Conservation (phyloP, 805 yeast genomes). For the Nakazawaea ernobii region DNA sequence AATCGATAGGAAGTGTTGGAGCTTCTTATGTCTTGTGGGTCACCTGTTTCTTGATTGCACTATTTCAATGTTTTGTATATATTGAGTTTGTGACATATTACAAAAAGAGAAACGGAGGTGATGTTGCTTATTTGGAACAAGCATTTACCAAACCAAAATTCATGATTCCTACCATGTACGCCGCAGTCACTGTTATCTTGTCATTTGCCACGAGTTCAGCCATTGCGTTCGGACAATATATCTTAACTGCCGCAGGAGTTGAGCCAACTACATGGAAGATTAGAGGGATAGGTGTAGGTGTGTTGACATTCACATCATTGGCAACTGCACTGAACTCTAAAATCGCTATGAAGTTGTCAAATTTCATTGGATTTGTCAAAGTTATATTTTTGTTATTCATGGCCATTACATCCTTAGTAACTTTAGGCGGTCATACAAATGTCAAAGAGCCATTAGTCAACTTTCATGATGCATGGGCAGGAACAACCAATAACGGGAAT, state of each 20-base stretch:
- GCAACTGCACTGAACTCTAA: slow-evolving; percentile 23
- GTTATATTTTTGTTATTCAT: slow-evolving; percentile 28
- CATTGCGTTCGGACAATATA: slow-evolving; percentile 30
- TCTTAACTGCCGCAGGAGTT: slow-evolving; percentile 27
- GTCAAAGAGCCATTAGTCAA: slow-evolving; percentile 28
- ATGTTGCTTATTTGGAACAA: slow-evolving; percentile 33
- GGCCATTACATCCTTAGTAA: slow-evolving; percentile 29
- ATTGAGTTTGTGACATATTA: slow-evolving; percentile 37
- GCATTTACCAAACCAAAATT: slow-evolving; percentile 30
- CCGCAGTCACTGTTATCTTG: slow-evolving; percentile 32
- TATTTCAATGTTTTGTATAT: slow-evolving; percentile 31
- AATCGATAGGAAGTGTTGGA: slow-evolving; percentile 38
- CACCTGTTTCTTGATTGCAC: slow-evolving; percentile 32
- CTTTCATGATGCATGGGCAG: slow-evolving; percentile 31
- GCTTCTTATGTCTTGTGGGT: slow-evolving; percentile 39
- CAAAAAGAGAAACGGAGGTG: slow-evolving; percentile 30
- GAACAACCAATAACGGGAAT: slow-evolving; percentile 36
- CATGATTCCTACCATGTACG: slow-evolving; percentile 30
- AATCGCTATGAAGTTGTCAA: slow-evolving; percentile 25
- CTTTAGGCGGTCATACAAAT: slow-evolving; percentile 29
- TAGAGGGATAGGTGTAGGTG: slow-evolving; percentile 31
- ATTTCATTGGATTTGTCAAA: slow-evolving; percentile 30
- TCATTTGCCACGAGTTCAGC: slow-evolving; percentile 32
- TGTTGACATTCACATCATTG: slow-evolving; percentile 21
- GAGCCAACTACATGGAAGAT: slow-evolving; percentile 27